These are phyloP conservation scores for Ceratocystis albifundus DNA, from an alignment of 2,329 filamentous ascomycete species.

Conservation along the genomic window DNA sequence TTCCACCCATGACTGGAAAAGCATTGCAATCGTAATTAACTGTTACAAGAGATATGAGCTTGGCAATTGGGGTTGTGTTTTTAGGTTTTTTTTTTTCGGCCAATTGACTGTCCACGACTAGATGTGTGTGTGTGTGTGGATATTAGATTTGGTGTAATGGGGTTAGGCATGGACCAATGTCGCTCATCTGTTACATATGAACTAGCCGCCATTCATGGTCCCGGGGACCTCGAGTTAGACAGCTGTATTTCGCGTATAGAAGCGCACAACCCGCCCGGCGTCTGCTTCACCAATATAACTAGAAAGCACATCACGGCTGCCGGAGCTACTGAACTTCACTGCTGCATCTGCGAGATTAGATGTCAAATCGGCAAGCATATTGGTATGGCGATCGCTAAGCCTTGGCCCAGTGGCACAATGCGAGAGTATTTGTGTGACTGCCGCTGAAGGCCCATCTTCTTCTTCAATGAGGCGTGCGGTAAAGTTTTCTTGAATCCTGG, in stretches of 20 bases:
- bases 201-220: not conserved
- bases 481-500: conserved; percentile 31
- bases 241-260: conserved; percentile 26
- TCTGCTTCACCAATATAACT: conserved; percentile 29
- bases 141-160: too few relatives aligned
- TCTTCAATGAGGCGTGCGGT: conserved; percentile 10
- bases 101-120: too few relatives aligned
- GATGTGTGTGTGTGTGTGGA: too few relatives aligned
- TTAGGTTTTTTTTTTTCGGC: too few relatives aligned
- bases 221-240: not conserved
- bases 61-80: too few relatives aligned
- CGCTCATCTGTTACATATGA: not conserved
- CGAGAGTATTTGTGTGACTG: conserved; percentile 23
- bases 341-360: conserved; percentile 28
- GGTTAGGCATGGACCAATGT: not conserved
- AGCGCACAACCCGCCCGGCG: conserved; percentile 28
- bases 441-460: not conserved
- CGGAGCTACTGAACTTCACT: conserved; percentile 23
- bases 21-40: not conserved
- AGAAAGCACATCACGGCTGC: conserved; percentile 25
- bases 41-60: not conserved
- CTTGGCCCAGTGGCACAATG: conserved; percentile 28
- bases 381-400: conserved; percentile 26
- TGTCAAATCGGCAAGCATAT: conserved; percentile 29
- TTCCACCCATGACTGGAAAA: not conserved